Base-by-base conservation (phyloP, 75 land plant genomes). In the Picea sitchensis region DNA sequence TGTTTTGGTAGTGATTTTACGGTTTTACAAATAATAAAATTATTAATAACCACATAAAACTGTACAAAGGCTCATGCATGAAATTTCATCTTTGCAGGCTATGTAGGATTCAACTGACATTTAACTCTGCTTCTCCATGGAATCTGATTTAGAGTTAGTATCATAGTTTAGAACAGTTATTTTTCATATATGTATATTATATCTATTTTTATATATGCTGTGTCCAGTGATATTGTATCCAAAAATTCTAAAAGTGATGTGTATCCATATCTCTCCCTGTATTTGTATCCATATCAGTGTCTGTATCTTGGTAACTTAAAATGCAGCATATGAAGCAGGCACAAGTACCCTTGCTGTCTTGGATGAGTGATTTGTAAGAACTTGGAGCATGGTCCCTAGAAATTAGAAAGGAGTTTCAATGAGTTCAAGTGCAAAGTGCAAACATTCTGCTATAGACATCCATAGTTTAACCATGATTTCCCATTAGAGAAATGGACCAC, bases 401-500 rank as follows among this genome's bases (percentile, higher is more conserved):
- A 41, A 41, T 64, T 64, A 64, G 32, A 30, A 67, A 32, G 41
- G 44, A 34, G 13, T 36, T 38, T 17, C 18, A 14, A 14, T 34
- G 26, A 26, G 26, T 26, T 26, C 26, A 68, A 34, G 6, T 31
- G 44, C 36, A 34, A 14, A 4, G 8, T 68, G 72, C 47, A 34
- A 4, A 69, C 12, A 7, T 34, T 15, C 73, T 69, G 18, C 12
- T 17, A 18, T 20, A 36, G 20, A 69, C 47, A 69, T 41, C 47
- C 20, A 20, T 36, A 69, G 21, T 69, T 69, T 41, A 41, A 44
- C 47, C 36, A 41, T 41, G 21, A 20, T 5, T 14, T 69, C 73
- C 47, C 51, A 41, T 41, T 69, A 14, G 32, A 69, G 73, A 69
- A 69, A 69, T 69, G 54, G 11, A 69, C 17, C 73, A 69, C 21